A percentile compares a stretch with the other conserved stretches of the same genome.
Conservation (phyloP, 345 rosid genomes). For the Arabis hirsuta region DNA sequence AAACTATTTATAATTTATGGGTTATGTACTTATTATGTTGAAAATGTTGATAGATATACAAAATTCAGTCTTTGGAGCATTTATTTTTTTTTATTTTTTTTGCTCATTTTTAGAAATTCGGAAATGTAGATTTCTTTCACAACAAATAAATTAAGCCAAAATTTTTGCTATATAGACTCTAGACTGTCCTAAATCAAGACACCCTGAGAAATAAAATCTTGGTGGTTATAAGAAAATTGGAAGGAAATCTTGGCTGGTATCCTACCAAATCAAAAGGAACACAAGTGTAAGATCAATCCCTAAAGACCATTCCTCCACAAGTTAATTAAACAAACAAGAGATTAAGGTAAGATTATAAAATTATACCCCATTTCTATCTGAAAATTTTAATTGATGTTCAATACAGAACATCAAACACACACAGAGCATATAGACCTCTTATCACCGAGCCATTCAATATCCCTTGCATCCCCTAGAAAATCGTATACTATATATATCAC, state of each 20-base stretch:
- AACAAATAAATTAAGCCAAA: neutral
- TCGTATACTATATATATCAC: neutral
- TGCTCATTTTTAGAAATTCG: neutral
- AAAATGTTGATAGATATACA: no score
- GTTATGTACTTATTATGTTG: no score
- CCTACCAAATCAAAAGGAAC: constrained; percentile 30
- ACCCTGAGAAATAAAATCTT: neutral
- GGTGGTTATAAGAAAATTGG: neutral
- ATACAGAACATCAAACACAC: constrained; percentile 4
- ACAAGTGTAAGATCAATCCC: constrained; percentile 6
- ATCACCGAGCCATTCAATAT: neutral
- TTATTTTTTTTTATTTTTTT: neutral
- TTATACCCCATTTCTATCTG: neutral
- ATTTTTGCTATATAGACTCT: neutral
- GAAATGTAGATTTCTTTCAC: neutral
- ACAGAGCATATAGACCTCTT: neutral
- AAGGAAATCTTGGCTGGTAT: constrained; percentile 10
- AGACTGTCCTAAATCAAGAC: neutral
- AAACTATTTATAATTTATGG: no score
- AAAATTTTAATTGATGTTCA: constrained; percentile 7
- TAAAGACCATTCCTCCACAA: constrained; percentile 12
- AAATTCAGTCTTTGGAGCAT: neutral
- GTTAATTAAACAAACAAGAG: neutral
- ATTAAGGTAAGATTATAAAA: neutral
- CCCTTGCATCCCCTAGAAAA: neutral